Evolutionary conservation across 345 rosid genomes (phyloP).

Genomic region (Eucalyptus curtisii): DNA sequence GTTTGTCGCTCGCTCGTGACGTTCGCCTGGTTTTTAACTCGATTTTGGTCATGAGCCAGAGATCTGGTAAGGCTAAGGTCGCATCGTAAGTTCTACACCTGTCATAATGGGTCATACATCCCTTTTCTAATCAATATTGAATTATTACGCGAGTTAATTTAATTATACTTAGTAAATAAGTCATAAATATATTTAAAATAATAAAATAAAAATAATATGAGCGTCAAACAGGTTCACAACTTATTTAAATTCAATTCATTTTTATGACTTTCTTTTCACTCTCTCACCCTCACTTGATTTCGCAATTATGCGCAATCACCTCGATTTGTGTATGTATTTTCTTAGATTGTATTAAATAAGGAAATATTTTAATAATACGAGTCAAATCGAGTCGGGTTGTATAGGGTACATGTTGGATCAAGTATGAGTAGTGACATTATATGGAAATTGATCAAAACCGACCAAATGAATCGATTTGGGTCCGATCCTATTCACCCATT

Average conservation of each 20-base stretch:
- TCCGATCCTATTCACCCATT: rapidly evolving
- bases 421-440: background rate
- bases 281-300: rapidly evolving
- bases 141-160: background rate
- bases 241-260: background rate
- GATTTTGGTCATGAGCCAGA: background rate
- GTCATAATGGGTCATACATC: background rate
- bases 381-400: rapidly evolving
- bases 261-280: background rate
- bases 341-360: background rate
- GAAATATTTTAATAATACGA: background rate
- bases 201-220: rapidly evolving
- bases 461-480: background rate
- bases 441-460: background rate
- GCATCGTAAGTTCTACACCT: background rate
- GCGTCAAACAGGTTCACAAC: background rate
- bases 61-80: background rate
- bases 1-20: background rate
- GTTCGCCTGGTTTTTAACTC: background rate
- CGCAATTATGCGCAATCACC: background rate
- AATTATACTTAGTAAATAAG: background rate
- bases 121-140: background rate
- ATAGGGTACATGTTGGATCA: rapidly evolving
- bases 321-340: background rate
- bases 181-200: background rate